Conservation (phyloP, 2,329 filamentous ascomycete species). For the Paraphaeosphaeria minitans region DNA sequence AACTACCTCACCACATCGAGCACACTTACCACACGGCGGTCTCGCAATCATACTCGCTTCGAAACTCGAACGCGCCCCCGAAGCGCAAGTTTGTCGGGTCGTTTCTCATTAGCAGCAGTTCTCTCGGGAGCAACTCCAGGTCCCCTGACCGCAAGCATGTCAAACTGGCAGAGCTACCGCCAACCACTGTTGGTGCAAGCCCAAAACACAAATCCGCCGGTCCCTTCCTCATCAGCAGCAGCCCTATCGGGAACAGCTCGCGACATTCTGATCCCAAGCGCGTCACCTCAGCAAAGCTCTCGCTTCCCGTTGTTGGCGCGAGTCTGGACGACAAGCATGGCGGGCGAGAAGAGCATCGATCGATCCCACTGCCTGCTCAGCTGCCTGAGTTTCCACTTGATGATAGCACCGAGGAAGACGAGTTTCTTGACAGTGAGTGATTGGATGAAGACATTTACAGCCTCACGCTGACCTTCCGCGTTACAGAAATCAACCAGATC, state of each 20-base stretch:
- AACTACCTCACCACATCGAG: no score
- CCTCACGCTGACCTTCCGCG: not conserved
- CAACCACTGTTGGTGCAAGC: not conserved
- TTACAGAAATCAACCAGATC: not conserved
- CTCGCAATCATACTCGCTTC: no score
- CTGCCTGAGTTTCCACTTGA: not conserved
- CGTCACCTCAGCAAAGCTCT: not conserved
- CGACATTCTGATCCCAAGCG: not conserved
- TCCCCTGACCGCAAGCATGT: not conserved
- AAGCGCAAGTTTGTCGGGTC: not conserved
- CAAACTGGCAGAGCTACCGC: not conserved
- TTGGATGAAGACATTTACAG: not conserved
- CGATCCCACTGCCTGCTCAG: not conserved
- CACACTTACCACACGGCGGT: no score
- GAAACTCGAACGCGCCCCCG: not conserved
- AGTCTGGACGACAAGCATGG: not conserved
- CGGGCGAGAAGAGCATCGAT: not conserved
- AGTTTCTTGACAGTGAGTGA: not conserved
- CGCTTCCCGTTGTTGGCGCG: not conserved
- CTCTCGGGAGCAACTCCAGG: not conserved
- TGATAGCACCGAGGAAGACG: not conserved
- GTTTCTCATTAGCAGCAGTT: not conserved
- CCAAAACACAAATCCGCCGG: constrained; percentile 1
- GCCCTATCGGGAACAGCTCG: not conserved
- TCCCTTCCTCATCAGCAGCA: constrained; percentile 1